These are phyloP conservation scores for Mycena chlorophos DNA, from an alignment of 768 basidiomycete species.

Conservation along the genomic window DNA sequence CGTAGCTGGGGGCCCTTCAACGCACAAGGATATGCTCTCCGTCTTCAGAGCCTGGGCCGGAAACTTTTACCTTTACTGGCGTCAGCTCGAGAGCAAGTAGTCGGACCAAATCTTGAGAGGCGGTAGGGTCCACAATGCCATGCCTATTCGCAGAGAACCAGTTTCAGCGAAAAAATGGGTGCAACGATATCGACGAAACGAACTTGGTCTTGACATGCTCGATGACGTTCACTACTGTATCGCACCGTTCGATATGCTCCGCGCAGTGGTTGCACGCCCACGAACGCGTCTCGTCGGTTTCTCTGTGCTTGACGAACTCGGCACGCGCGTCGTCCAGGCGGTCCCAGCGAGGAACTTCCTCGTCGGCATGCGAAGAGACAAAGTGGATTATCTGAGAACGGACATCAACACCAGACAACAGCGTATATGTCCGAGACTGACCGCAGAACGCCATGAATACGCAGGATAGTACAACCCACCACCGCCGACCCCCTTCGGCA, in stretches of 20 bases:
- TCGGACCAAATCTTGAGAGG: conserved; percentile 9
- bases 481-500: too few species aligned
- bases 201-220: conserved; percentile 13
- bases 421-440: background rate
- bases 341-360: conserved; percentile 4
- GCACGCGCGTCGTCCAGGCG: background rate
- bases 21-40: conserved; percentile 6
- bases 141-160: background rate
- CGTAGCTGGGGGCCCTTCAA: background rate
- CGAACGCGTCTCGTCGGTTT: conserved; percentile 8
- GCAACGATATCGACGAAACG: background rate
- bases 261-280: conserved; percentile 20
- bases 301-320: background rate
- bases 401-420: too few species aligned
- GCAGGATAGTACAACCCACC: background rate
- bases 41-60: background rate
- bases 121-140: conserved; percentile 1
- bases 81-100: background rate
- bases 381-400: too few species aligned
- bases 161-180: background rate
- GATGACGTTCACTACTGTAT: background rate
- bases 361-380: too few species aligned
- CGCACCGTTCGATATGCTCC: conserved; percentile 5
- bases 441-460: background rate
- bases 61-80: background rate